Percentiles rank a stretch among this genome's conserved stretches.
Conservation (phyloP, 23 red algal species). For the Agarophyton chilense region DNA sequence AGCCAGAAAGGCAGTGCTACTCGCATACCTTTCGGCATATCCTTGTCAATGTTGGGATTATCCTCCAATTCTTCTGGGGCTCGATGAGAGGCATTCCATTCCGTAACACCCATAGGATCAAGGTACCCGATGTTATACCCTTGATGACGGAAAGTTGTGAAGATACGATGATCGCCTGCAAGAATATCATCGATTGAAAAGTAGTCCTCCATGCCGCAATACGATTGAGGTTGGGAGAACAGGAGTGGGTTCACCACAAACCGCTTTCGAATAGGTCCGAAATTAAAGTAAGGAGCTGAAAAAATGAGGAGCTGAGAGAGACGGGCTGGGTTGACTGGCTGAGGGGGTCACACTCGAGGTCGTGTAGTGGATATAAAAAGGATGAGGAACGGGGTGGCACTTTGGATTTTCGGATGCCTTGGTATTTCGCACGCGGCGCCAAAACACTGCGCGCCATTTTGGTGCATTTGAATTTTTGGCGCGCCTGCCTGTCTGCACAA, state of each 20-base stretch:
- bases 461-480: conserved; percentile 21
- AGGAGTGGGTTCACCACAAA: neutral
- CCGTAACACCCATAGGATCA: conserved; percentile 45
- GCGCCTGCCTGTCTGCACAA: neutral
- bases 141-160: conserved; percentile 41
- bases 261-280: neutral
- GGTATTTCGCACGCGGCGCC: conserved; percentile 11
- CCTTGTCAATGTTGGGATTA: conserved; percentile 29
- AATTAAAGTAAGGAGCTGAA: neutral
- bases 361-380: neutral
- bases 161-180: conserved; percentile 50
- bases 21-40: conserved; percentile 59
- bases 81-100: neutral
- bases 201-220: conserved; percentile 53
- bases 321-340: too few species aligned
- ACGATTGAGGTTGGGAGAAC: neutral
- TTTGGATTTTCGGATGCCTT: conserved; percentile 9
- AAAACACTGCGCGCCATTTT: conserved; percentile 14
- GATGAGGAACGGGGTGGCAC: neutral
- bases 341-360: too few species aligned
- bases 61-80: conserved; percentile 4
- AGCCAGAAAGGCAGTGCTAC: conserved; percentile 86
- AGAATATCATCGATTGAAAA: conserved; percentile 80
- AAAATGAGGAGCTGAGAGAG: neutral
- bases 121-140: conserved; percentile 47